phyloP scores from a whole-genome alignment of 2,329 filamentous ascomycete species.

The Pseudopyricularia cyperi region DNA sequence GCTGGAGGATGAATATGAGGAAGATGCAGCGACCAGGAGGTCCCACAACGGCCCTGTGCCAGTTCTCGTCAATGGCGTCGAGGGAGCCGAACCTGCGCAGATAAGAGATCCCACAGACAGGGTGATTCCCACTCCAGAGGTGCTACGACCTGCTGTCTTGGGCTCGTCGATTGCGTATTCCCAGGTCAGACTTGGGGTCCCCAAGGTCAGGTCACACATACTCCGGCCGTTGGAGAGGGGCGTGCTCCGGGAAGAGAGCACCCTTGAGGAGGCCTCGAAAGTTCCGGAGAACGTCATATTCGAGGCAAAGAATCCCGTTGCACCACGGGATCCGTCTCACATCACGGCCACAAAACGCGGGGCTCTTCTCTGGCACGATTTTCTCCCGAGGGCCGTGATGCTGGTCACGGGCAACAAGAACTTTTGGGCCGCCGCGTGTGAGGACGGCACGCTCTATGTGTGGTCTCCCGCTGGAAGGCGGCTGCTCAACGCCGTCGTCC shows the following conservation, averaged over 20 bases:
- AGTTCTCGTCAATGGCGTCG: slow-evolving; percentile 62
- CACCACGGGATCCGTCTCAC: slow-evolving; percentile 66
- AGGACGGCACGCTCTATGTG: slow-evolving; percentile 78
- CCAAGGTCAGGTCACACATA: slow-evolving; percentile 73
- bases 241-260: slow-evolving; percentile 36
- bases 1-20: slow-evolving; percentile 61
- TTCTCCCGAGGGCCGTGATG: slow-evolving; percentile 73
- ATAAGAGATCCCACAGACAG: slow-evolving; percentile 46
- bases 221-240: slow-evolving; percentile 66
- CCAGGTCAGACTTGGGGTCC: slow-evolving; percentile 76
- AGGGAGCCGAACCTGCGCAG: slow-evolving; percentile 67
- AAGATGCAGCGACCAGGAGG: slow-evolving; percentile 35
- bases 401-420: slow-evolving; percentile 79
- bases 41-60: slow-evolving; percentile 37
- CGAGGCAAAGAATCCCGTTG: slow-evolving; percentile 76
- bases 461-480: slow-evolving; percentile 90
- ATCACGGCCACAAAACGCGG: slow-evolving; percentile 73
- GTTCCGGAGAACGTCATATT: slow-evolving; percentile 61
- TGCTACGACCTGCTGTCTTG: slow-evolving; percentile 73
- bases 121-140: slow-evolving; percentile 61
- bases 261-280: slow-evolving; percentile 48
- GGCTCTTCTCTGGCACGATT: slow-evolving; percentile 83
- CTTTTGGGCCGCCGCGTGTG: slow-evolving; percentile 87
- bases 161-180: slow-evolving; percentile 73
- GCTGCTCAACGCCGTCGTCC: slow-evolving; percentile 67